A percentile compares a stretch with the other conserved stretches of the same genome.
phyloP scores from a whole-genome alignment of 1,139 yeast species.

The Hansenula sp. region DNA sequence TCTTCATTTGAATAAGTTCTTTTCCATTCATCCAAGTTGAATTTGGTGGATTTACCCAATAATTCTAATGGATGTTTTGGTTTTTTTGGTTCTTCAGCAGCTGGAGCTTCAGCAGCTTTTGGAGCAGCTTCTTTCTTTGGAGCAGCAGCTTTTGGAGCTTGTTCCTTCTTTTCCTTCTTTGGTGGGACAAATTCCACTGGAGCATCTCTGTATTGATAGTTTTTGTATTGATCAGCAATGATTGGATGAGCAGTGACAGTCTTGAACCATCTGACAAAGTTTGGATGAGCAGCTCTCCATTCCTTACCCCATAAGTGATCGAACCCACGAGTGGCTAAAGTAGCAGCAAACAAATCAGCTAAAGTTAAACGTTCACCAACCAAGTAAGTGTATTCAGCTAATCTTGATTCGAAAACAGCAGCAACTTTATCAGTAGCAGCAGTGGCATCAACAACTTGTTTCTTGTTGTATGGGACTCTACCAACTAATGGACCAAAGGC shows the following conservation, averaged over 20 bases:
- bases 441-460: slow-evolving; percentile 55
- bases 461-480: slow-evolving; percentile 73
- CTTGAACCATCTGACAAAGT: slow-evolving; percentile 80
- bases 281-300: slow-evolving; percentile 77
- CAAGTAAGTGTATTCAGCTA: slow-evolving; percentile 75
- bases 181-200: slow-evolving; percentile 71
- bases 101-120: slow-evolving; percentile 34
- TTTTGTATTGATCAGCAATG: slow-evolving; percentile 43
- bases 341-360: slow-evolving; percentile 76
- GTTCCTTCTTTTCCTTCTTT: slow-evolving; percentile 69
- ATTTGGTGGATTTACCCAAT: slow-evolving; percentile 65
- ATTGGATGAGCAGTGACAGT: slow-evolving; percentile 60
- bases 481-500: slow-evolving; percentile 45
- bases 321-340: slow-evolving; percentile 63
- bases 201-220: slow-evolving; percentile 58
- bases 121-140: slow-evolving; percentile 30
- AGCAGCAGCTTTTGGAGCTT: slow-evolving; percentile 29
- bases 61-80: slow-evolving; percentile 90
- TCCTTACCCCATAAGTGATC: slow-evolving; percentile 63
- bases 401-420: slow-evolving; percentile 56
- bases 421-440: slow-evolving; percentile 38
- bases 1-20: slow-evolving; percentile 96
- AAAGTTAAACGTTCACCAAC: slow-evolving; percentile 86
- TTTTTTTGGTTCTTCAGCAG: slow-evolving; percentile 46
- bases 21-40: slow-evolving; percentile 92